Conservation (phyloP, 1,139 yeast species). For the Dujonia santamariae region DNA sequence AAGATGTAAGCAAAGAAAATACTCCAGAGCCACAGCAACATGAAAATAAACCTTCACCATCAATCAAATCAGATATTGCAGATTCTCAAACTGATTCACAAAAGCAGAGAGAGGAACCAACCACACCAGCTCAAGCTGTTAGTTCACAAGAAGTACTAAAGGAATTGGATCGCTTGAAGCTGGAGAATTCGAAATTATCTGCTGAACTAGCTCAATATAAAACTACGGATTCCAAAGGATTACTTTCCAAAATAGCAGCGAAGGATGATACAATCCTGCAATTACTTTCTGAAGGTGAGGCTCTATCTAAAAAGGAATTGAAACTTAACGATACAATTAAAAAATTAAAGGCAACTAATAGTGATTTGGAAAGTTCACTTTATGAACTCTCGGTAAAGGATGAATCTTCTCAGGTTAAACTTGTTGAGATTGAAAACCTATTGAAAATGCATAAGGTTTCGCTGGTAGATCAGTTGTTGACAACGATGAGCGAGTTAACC, state of each 20-base stretch:
- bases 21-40: constrained; percentile 1
- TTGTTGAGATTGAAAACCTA: constrained; percentile 34
- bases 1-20: constrained; percentile 2
- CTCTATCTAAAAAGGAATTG: constrained; percentile 70
- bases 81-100: too few species aligned
- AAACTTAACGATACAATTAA: constrained; percentile 67
- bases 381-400: constrained; percentile 30
- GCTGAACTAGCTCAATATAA: constrained; percentile 6
- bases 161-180: not conserved
- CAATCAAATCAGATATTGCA: too few species aligned
- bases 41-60: not conserved
- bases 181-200: constrained; percentile 1
- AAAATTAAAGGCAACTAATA: constrained; percentile 51
- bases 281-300: constrained; percentile 76
- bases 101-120: not conserved
- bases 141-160: not conserved
- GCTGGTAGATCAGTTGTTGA: constrained; percentile 11
- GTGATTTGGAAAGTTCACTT: constrained; percentile 38
- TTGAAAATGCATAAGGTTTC: constrained; percentile 21
- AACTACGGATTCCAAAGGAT: constrained; percentile 13
- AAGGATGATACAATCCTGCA: constrained; percentile 57
- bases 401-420: constrained; percentile 23
- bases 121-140: not conserved
- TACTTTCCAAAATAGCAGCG: constrained; percentile 30
- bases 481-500: constrained; percentile 17